Evolutionary conservation across 805 yeast genomes (phyloP).

Genomic region (Blastobotrys attinorum): DNA sequence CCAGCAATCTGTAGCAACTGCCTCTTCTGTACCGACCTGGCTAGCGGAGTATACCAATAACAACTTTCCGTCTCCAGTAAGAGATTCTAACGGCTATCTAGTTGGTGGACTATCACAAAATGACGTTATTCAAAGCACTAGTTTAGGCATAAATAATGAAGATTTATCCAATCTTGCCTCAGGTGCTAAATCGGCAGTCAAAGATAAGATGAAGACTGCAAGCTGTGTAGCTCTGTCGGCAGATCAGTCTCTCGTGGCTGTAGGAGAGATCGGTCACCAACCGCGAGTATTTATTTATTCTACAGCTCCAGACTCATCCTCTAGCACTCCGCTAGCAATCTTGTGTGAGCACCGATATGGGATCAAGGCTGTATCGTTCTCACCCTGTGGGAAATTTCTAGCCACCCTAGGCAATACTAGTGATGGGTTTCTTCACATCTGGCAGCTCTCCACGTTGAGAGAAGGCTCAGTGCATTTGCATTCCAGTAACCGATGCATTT

Average conservation of each 20-base stretch:
- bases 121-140: not conserved
- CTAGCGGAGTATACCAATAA: not conserved
- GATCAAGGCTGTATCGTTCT: conserved; percentile 44
- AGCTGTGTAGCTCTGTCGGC: conserved; percentile 54
- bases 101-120: not conserved
- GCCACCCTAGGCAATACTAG: conserved; percentile 60
- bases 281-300: conserved; percentile 59
- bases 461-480: conserved; percentile 30
- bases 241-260: conserved; percentile 46
- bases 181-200: conserved; percentile 19
- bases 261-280: conserved; percentile 64
- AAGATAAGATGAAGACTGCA: conserved; percentile 41
- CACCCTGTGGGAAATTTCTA: conserved; percentile 47
- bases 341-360: conserved; percentile 63
- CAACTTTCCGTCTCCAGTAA: not conserved
- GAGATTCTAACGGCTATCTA: not conserved
- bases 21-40: not conserved
- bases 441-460: conserved; percentile 38
- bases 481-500: conserved; percentile 57
- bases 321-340: conserved; percentile 42
- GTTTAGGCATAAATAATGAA: conserved; percentile 3
- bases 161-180: conserved; percentile 6
- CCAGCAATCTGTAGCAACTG: conserved; percentile 1
- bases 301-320: conserved; percentile 40
- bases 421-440: conserved; percentile 60